These are phyloP conservation scores for Mycena sanguinolenta DNA, from an alignment of 768 basidiomycete genomes.

Conservation along the genomic window DNA sequence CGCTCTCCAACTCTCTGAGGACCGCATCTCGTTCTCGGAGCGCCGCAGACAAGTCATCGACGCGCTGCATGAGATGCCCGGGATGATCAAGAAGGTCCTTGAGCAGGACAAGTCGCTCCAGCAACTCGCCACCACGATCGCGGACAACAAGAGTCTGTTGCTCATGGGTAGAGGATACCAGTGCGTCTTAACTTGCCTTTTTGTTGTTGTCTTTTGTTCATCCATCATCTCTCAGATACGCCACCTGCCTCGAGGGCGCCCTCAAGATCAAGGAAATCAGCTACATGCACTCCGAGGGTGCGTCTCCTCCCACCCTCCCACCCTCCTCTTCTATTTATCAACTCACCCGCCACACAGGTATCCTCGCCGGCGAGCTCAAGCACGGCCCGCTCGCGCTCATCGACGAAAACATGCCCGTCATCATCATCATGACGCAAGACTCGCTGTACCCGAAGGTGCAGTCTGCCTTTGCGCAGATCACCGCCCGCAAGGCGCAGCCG, in stretches of 20 bases:
- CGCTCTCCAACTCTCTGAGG: conserved; percentile 97
- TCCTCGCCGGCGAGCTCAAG: conserved; percentile 98
- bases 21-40: conserved; percentile 92
- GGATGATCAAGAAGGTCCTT: conserved; percentile 89
- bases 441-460: conserved; percentile 99
- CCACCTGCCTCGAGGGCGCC: conserved; percentile 97
- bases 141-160: conserved; percentile 87
- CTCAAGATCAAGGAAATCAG: conserved; percentile 99
- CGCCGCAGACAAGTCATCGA: conserved; percentile 95
- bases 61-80: conserved; percentile 91
- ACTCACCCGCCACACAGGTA: conserved; percentile 62
- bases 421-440: conserved; percentile 99
- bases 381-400: conserved; percentile 98
- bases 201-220: conserved; percentile 17
- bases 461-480: conserved; percentile 95
- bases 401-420: conserved; percentile 98
- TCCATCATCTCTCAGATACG: conserved; percentile 66
- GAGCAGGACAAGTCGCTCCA: conserved; percentile 82
- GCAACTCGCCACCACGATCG: conserved; percentile 84
- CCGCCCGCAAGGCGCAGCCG: conserved; percentile 95
- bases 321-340: not conserved
- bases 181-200: conserved; percentile 58
- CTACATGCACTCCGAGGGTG: conserved; percentile 89
- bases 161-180: conserved; percentile 99
- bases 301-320: conserved; percentile 18